Base-by-base conservation (phyloP, 441 rosid genomes). In the Gossypium trilobum region DNA sequence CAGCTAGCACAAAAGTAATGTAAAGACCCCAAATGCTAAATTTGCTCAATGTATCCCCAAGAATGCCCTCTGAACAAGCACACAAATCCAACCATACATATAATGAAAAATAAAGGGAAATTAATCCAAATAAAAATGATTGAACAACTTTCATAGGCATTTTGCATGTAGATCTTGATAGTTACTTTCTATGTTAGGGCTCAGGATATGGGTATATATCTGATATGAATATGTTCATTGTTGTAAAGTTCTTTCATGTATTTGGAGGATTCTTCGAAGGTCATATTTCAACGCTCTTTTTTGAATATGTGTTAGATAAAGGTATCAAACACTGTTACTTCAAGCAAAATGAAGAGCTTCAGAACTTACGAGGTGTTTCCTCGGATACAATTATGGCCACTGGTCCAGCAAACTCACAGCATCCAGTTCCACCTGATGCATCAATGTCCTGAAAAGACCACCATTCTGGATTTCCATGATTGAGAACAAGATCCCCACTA, bases 1-100 rank as follows among this genome's bases (percentile, higher is more conserved):
- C 99, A 3, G 99, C 99, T 71, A 96, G 90, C 83, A 93, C 99
- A 81, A 91, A 96, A 61, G 98, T 96, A 72, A 96, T 91, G 80
- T 96, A 96, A 71, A 96, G 97, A 63, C 98, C 99, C 99, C 99
- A 93, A 63, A 96, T 96, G 83, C 96, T 93, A 90, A 96, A 96
- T 85, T 96, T 96, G 96, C 98, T 96, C 73, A 93, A 90, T 3
- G 99, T 93, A 83, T 96, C 99, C 20, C 98, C 98, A 51, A 96
- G 89, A 83, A 96, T 87, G 19, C 98, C 99, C 88, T 93, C 98
- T 93, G 92, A 76, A 14, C 9, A 46, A 67, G 13, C 57, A 44
- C 1, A 67, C 13, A 13, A 7, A 19, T 63, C 27, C 25, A 36
- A 17, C 3, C 68, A 33, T 17, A 62, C 11, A 62, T 17, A 8